These are phyloP conservation scores for Pisolithus albus DNA, from an alignment of 768 basidiomycete species.

Conservation along the genomic window DNA sequence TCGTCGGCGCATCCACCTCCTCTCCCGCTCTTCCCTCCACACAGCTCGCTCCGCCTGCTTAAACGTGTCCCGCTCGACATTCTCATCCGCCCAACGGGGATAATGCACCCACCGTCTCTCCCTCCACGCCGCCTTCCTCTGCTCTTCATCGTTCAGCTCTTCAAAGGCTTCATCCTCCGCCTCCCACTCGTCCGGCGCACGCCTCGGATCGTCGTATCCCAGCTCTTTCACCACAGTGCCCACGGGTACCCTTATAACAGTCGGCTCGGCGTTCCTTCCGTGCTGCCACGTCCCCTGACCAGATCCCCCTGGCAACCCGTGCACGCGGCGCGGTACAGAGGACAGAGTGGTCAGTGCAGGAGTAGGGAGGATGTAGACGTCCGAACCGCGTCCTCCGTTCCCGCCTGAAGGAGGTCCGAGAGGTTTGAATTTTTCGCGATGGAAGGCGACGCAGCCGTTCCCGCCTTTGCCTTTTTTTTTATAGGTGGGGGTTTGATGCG, in stretches of 20 bases:
- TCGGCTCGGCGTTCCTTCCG: constrained; percentile 66
- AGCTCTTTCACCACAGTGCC: constrained; percentile 87
- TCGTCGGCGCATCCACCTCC: constrained; percentile 40
- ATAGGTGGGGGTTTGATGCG: too few species aligned
- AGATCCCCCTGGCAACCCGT: constrained; percentile 57
- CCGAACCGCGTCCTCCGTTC: constrained; percentile 83
- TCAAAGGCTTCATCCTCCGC: constrained; percentile 56
- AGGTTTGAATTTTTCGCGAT: constrained; percentile 79
- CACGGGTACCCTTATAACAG: constrained; percentile 75
- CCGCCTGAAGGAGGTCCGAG: constrained; percentile 91
- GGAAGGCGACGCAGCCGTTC: constrained; percentile 87
- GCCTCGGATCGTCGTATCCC: constrained; percentile 54
- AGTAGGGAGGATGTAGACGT: constrained; percentile 79
- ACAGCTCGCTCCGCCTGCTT: constrained; percentile 60
- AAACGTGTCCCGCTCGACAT: constrained; percentile 58
- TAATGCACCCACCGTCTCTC: constrained; percentile 76
- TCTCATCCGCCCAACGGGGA: constrained; percentile 56
- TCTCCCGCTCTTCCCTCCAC: constrained; percentile 56
- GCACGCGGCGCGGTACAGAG: constrained; percentile 59
- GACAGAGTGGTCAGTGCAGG: constrained; percentile 73
- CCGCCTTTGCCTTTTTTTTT: constrained; percentile 75
- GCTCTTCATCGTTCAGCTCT: constrained; percentile 36
- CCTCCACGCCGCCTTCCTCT: constrained; percentile 53
- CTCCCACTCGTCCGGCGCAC: constrained; percentile 65
- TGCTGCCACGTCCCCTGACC: constrained; percentile 87